phyloP scores from a whole-genome alignment of 179 eudicot species.

The Pouteria campechiana region DNA sequence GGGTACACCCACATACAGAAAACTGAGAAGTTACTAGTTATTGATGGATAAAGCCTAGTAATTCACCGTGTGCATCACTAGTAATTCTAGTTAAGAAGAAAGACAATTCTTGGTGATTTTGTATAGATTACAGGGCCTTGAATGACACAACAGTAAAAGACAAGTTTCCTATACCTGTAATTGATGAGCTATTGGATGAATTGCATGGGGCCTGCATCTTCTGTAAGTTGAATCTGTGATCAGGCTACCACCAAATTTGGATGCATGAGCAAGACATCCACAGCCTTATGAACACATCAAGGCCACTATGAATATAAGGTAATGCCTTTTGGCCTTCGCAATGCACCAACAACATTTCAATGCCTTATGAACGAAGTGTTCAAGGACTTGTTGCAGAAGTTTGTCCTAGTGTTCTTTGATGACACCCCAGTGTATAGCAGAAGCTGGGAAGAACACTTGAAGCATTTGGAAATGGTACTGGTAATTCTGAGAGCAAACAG shows the following conservation, averaged over 20 bases:
- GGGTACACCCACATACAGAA: too few species aligned
- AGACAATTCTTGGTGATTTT: background rate
- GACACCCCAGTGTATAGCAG: background rate
- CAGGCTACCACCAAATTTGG: background rate
- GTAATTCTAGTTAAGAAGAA: conserved; percentile 1
- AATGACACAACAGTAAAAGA: background rate
- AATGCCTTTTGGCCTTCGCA: conserved; percentile 3
- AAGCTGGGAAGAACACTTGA: background rate
- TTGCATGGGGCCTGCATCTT: background rate
- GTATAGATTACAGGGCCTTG: background rate
- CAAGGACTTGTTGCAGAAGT: background rate
- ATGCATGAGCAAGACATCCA: background rate
- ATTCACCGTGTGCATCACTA: background rate
- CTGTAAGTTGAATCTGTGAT: background rate
- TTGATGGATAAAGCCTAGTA: background rate
- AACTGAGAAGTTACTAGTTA: too few species aligned
- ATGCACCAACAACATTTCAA: conserved; percentile 5
- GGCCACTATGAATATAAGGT: conserved; percentile 4
- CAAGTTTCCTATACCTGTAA: background rate
- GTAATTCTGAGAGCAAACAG: background rate
- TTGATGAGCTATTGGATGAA: conserved; percentile 2
- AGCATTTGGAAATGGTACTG: background rate
- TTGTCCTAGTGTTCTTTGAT: conserved; percentile 1
- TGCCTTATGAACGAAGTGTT: background rate
- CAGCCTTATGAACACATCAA: background rate